A percentile compares a stretch with the other conserved stretches of the same genome.
Evolutionary conservation across 2,329 filamentous ascomycete species (phyloP).

Genomic region (Stagonosporopsis rhizophila): DNA sequence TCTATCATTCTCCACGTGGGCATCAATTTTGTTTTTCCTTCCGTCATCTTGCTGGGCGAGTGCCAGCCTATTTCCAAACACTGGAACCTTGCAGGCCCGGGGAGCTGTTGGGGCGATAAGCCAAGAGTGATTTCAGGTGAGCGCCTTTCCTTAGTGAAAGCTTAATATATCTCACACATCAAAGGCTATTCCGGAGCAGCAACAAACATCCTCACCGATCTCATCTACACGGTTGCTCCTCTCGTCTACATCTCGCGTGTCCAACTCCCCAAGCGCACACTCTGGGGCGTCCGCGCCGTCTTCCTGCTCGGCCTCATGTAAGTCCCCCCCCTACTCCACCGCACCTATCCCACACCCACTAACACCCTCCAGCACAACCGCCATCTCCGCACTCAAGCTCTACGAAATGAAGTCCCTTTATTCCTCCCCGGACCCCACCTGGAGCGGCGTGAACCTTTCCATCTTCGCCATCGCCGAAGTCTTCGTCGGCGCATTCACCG

Average conservation of each 20-base stretch:
- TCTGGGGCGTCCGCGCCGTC: conserved; percentile 38
- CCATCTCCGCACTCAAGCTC: conserved; percentile 36
- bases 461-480: conserved; percentile 36
- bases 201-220: conserved; percentile 35
- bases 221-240: conserved; percentile 35
- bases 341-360: background rate
- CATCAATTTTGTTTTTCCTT: conserved; percentile 34
- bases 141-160: background rate
- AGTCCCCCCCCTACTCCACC: background rate
- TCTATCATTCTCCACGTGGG: conserved; percentile 30
- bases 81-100: conserved; percentile 32
- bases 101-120: conserved; percentile 31
- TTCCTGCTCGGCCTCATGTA: conserved; percentile 38
- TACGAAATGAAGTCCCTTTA: conserved; percentile 34
- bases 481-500: conserved; percentile 37
- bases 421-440: conserved; percentile 31
- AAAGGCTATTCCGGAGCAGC: conserved; percentile 35
- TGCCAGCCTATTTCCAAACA: conserved; percentile 34
- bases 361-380: conserved; percentile 27
- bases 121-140: conserved; percentile 34
- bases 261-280: conserved; percentile 33
- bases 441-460: conserved; percentile 32
- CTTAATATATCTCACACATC: background rate
- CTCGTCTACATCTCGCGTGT: conserved; percentile 34
- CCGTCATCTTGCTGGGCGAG: conserved; percentile 32